Base-by-base conservation (phyloP, 495 filamentous ascomycete species). In the Penicillium egyptiacum region DNA sequence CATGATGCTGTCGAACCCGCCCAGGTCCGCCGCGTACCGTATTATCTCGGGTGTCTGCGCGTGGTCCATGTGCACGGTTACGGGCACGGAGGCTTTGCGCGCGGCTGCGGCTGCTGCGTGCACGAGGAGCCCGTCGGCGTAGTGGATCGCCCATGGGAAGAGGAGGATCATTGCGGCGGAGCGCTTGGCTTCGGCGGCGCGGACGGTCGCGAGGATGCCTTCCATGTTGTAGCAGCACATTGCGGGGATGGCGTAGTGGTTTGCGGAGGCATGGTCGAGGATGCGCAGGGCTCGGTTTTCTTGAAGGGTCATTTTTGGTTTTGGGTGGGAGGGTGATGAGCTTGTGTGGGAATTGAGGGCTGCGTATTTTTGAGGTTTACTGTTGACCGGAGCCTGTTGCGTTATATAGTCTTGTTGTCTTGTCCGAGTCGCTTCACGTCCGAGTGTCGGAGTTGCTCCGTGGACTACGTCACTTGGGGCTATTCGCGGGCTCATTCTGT, bases 201-300 rank as follows among this genome's bases (percentile, higher is more conserved):
- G 83, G 53, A 95, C 86, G 1, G 86, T 86, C 23, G 88, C 90
- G 46, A 92, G 81, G 70, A 92, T 88, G 63, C 85, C 85, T 76
- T 92, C 89, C 66, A 91, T 80, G 78, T 92, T 92, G 83, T 95
- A 95, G 79, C 83, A 88, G 75, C 86, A 90, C 83, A 90, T 88
- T 58, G 83, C 87, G 2, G 88, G 83, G 19, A 92, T 79, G 61
- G 81, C 88, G 72, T 90, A 91, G 23, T 85, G 78, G 63, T 82
- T 81, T 16, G 76, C 70, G 53, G 80, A 77, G 54, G 88, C 88
- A 53, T 82, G 81, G 70, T 86, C 80, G 63, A 91, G 83, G 69
- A 91, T 86, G 59, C 74, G 62, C 68, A 87, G 77, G 54, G 87
- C 85, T 64, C 83, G 83, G 75, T 91, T 90, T 64, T 82, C 75